Evolutionary conservation across 495 filamentous ascomycete genomes (phyloP), one percentile per base, ranked within the genome.

Genomic region (Aspergillus heteromorphus): DNA sequence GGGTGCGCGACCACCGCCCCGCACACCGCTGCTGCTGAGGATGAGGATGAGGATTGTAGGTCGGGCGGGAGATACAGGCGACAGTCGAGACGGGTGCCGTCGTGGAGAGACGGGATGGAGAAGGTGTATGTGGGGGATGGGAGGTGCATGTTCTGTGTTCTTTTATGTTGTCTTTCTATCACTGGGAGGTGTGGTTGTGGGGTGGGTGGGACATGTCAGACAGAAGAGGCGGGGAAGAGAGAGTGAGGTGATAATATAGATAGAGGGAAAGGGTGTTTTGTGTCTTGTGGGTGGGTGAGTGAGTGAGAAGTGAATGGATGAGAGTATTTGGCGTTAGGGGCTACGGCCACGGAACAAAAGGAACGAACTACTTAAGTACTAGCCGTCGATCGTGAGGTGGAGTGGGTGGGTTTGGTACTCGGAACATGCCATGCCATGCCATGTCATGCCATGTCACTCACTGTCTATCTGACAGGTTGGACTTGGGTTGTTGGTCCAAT

Each of bases 1-100:
- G 93, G 92, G 68, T 97, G 93, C 0, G 92, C 92, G 20, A 98
- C 66, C 18, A 97, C 79, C 3, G 90, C 92, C 10, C 83, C 87
- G 68, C 55, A 71, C 68, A 16, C 62, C 73, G 42, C 40, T 67
- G 36, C 31, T 53, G 5, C 45, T 40, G 48, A 8, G 89, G 87
- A 43, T 91, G 83, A 68, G 2, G 30, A 13, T 34, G 29, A 30
- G 5, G 29, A 10, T 34, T 34, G 34, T 1, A 4, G 34, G 11
- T 38, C 11, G 34, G 34, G 34, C 8, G 31, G 31, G n/a, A 38
- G 34, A 38, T 92, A 93, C 31, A 98, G 65, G 30, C 92, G 85
- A 62, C 91, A 92, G 53, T 90, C 79, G 16, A 98, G 83, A 13
- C 77, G 67, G 43, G 74, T 79, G 20, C 81, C 79, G 67, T 97